Base-by-base conservation (phyloP, 768 basidiomycete species). In the Psilocybe sp. region DNA sequence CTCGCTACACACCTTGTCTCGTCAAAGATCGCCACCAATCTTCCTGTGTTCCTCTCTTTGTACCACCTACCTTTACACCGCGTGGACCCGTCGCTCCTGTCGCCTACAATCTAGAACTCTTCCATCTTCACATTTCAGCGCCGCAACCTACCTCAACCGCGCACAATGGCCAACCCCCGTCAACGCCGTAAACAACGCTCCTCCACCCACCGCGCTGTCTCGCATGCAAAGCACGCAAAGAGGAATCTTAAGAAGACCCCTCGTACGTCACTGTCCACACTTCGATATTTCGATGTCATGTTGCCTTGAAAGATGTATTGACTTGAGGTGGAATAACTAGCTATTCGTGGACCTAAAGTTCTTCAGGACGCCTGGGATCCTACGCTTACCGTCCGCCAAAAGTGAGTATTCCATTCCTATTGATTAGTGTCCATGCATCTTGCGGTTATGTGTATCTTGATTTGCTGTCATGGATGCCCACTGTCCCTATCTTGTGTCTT, bases 331-430 rank as follows among this genome's bases (percentile, higher is more conserved):
- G n/a, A 19, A 9, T 39, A 49, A 57, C 51, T 55, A 85, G 89
- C 86, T 19, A 84, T 97, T 53, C 80, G 84, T 47, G 93, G 89
- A 5, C 92, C 93, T 1, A 85, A 87, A 63, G 75, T 79, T 9
- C 72, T 97, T 54, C 89, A 88, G 63, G 83, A 88, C 40, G 84
- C 84, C 48, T 98, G 94, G 94, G 89, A 98, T 67, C 82, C 81
- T 57, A 73, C 72, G 44, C 91, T 90, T 70, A 98, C 94, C 10
- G 85, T 95, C 14, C 80, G 79, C 55, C 95, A 98, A 80, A 98
- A 97, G 94, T 96, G 61, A 60, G 86, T 64, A 33, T 34, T 41
- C 39, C 20, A 47, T 20, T 13, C 14, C 14, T 18, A 41, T 39
- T 40, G 37, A 12, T 15, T 18, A 38, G 23, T 40, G 19, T n/a